phyloP scores from a whole-genome alignment of 2,329 filamentous ascomycete species.

The Penicillium verrucosum region DNA sequence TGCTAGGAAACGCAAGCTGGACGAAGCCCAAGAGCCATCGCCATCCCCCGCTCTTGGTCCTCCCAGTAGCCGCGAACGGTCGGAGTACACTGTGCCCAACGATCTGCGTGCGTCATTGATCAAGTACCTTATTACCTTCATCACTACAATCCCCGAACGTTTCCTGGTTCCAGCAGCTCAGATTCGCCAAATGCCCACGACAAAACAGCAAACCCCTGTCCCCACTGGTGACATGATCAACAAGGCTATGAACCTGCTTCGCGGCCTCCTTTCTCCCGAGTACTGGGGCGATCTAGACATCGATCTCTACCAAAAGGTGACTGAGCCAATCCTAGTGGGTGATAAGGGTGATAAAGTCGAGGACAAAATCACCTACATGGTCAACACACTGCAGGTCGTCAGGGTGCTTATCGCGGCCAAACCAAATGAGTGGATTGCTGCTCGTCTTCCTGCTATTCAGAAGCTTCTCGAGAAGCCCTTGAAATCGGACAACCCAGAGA shows the following conservation, averaged over 20 bases:
- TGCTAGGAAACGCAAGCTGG: constrained; percentile 71
- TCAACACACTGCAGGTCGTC: constrained; percentile 91
- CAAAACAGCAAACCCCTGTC: constrained; percentile 50
- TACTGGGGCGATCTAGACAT: constrained; percentile 92
- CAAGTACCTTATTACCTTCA: constrained; percentile 94
- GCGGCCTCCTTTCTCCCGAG: constrained; percentile 77
- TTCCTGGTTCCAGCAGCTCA: constrained; percentile 73
- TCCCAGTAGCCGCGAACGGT: constrained; percentile 48
- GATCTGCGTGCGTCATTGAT: constrained; percentile 74
- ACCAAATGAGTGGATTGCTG: constrained; percentile 83
- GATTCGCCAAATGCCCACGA: constrained; percentile 54
- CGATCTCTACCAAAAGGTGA: constrained; percentile 85
- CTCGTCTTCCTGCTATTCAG: constrained; percentile 72
- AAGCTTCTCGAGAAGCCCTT: constrained; percentile 87
- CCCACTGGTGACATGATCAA: constrained; percentile 74
- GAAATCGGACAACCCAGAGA: constrained; percentile 82
- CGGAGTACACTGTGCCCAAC: constrained; percentile 66
- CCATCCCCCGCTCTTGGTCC: constrained; percentile 51
- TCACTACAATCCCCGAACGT: constrained; percentile 81
- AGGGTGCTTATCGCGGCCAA: constrained; percentile 86
- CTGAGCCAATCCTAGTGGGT: constrained; percentile 76
- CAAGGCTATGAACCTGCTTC: constrained; percentile 76
- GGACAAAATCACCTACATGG: constrained; percentile 78
- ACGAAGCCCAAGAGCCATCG: constrained; percentile 54
- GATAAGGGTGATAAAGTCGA: constrained; percentile 82